A percentile compares a stretch with the other conserved stretches of the same genome.
phyloP scores from a whole-genome alignment of 352 stramenopile species.

The Phytopythium kandeliae region DNA sequence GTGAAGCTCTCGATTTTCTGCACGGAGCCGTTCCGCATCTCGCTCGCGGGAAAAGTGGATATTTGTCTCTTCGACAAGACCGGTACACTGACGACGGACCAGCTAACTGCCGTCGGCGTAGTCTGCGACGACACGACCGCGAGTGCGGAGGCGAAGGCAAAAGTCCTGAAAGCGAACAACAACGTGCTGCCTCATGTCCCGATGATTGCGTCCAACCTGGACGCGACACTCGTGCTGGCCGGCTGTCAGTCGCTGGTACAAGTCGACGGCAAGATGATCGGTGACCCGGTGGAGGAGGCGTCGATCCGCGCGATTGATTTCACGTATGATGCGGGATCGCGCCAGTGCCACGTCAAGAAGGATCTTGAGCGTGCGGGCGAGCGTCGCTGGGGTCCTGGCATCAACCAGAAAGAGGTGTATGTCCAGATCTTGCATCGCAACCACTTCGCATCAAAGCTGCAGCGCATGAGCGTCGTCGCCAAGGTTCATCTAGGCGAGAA shows the following conservation, averaged over 20 bases:
- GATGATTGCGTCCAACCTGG: conserved; percentile 81
- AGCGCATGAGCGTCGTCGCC: conserved; percentile 96
- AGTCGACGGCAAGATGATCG: conserved; percentile 95
- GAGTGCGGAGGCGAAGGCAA: conserved; percentile 16
- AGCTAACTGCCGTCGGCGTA: conserved; percentile 92
- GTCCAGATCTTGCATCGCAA: conserved; percentile 93
- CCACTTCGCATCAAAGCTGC: conserved; percentile 94
- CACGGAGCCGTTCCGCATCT: conserved; percentile 98
- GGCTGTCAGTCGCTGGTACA: conserved; percentile 97
- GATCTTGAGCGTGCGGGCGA: conserved; percentile 61
- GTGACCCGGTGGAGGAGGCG: conserved; percentile 97
- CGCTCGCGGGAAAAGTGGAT: conserved; percentile 94
- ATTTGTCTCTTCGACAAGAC: conserved; percentile 99
- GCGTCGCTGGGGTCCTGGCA: conserved; percentile 58
- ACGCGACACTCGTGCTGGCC: conserved; percentile 77
- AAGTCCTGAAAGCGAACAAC: conserved; percentile 24
- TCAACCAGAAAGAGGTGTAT: conserved; percentile 76
- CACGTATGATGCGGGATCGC: conserved; percentile 66
- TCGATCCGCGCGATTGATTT: conserved; percentile 97
- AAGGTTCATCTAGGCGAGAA: conserved; percentile 77
- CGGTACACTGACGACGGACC: conserved; percentile 96
- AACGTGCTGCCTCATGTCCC: conserved; percentile 62
- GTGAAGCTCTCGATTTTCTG: conserved; percentile 97
- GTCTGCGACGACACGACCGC: conserved; percentile 69
- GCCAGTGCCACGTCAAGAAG: conserved; percentile 70